Base-by-base conservation (phyloP, 306 rosid species). In the Astragalus membranaceus region DNA sequence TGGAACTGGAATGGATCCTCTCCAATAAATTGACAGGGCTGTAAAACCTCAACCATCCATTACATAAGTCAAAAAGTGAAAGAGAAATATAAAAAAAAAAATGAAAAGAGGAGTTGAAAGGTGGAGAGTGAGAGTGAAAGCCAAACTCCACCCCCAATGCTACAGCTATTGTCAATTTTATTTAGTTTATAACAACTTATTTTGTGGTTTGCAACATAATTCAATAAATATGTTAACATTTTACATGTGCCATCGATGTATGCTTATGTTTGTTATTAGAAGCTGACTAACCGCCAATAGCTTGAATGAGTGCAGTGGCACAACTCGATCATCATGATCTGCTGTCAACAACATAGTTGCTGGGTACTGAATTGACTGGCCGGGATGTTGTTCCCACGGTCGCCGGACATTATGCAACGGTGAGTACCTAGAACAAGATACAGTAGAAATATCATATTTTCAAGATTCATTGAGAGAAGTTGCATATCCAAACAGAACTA, bases 281-380 rank as follows among this genome's bases (percentile, higher is more conserved):
- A 69, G 41, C 51, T 53, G 6, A 88, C 96, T 83, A 63, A 91
- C 99, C 82, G 97, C 99, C 76, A 94, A 79, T 15, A 91, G 57
- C 85, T 94, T 94, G 87, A 88, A 80, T 0, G 97, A 84, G 80
- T 94, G 97, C 73, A 94, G 67, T 4, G 97, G 97, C 52, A 94
- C 99, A 73, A 94, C 98, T 59, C 98, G 92, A 61, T 94, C 98
- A 72, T 94, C 99, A 42, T 94, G 99, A 89, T 94, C 99, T 73
- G 97, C 99, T 23, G 99, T 94, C 88, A 94, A 65, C 65, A 94
- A 60, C 96, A 94, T 88, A 60, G 92, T 91, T 46, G 97, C 54
- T 78, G 97, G 99, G 77, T 94, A 94, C 80, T 91, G 99, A 70
- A 69, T 14, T 78, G 73, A 58, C 78, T 78, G 75, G 61, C 64